phyloP scores from a whole-genome alignment of 1,284 basidiomycete species.

The Microstroma glucosiphilum region DNA sequence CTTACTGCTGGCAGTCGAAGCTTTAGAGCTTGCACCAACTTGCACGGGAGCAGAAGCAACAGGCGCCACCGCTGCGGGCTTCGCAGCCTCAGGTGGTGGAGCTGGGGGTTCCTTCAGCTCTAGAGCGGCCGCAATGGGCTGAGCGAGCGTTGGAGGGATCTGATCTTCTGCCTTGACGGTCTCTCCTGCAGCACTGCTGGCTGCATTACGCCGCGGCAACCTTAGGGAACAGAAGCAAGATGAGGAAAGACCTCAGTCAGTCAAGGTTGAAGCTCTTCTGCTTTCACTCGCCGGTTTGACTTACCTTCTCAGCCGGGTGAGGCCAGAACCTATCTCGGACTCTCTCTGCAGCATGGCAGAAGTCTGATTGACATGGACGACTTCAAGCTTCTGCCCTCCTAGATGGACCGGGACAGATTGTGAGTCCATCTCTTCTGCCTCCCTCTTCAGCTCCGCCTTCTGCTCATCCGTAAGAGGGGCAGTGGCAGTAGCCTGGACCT shows the following conservation, averaged over 20 bases:
- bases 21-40: too few species aligned
- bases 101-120: background rate
- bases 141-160: background rate
- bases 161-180: background rate
- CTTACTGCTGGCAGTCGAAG: too few species aligned
- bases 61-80: slow-evolving; percentile 9
- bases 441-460: background rate
- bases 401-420: slow-evolving; percentile 22
- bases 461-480: background rate
- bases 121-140: background rate
- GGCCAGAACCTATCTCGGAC: background rate
- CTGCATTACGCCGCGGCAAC: background rate
- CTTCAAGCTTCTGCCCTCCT: slow-evolving; percentile 24
- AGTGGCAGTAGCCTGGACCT: slow-evolving; percentile 12
- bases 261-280: too few species aligned
- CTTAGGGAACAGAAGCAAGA: too few species aligned
- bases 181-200: background rate
- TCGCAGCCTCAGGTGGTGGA: background rate
- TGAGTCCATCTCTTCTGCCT: slow-evolving; percentile 10
- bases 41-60: background rate
- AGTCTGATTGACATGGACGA: slow-evolving; percentile 41
- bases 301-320: background rate
- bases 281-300: too few species aligned
- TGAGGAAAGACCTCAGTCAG: too few species aligned
- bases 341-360: slow-evolving; percentile 41